Evolutionary conservation across 371 early-diverging fungal species (phyloP).

Genomic region (Apophysomyces elegans): DNA sequence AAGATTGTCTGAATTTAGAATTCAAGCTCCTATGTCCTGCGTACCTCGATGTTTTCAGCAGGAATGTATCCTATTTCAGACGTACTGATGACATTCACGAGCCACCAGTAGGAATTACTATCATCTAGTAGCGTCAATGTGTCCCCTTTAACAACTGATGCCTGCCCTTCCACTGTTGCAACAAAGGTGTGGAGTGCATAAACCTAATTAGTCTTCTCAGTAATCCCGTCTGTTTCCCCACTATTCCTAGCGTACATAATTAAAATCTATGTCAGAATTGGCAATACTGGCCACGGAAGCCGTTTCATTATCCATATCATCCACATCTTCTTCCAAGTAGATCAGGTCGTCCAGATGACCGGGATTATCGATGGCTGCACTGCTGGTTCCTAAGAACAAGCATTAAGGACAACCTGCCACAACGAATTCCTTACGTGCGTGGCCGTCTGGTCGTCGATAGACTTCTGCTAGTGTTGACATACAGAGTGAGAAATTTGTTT

Average conservation of each 20-base stretch:
- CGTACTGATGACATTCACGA: slow-evolving; percentile 87
- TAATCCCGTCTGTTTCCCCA: neutral
- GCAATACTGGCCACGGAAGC: slow-evolving; percentile 63
- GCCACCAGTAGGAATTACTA: slow-evolving; percentile 98
- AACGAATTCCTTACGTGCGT: neutral
- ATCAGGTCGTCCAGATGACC: slow-evolving; percentile 20
- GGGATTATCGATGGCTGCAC: slow-evolving; percentile 37
- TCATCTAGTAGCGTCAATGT: slow-evolving; percentile 91
- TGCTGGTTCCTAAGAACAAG: slow-evolving; percentile 10
- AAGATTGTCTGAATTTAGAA: slow-evolving; percentile 32
- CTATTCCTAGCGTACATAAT: slow-evolving; percentile 23
- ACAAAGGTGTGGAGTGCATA: slow-evolving; percentile 96
- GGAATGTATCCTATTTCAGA: slow-evolving; percentile 97
- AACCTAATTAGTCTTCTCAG: slow-evolving; percentile 41
- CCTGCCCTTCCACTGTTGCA: slow-evolving; percentile 94
- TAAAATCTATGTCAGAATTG: slow-evolving; percentile 78
- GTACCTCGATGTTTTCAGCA: slow-evolving; percentile 93
- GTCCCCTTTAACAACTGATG: slow-evolving; percentile 91
- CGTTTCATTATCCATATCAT: slow-evolving; percentile 55
- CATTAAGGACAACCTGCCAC: too few relatives aligned
- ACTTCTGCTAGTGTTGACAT: neutral
- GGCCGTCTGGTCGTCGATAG: neutral
- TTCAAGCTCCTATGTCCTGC: neutral
- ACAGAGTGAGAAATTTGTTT: neutral
- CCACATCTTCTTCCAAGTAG: slow-evolving; percentile 17